Conservation (phyloP, 2,329 filamentous ascomycete genomes). For the Aspergillus ustus region DNA sequence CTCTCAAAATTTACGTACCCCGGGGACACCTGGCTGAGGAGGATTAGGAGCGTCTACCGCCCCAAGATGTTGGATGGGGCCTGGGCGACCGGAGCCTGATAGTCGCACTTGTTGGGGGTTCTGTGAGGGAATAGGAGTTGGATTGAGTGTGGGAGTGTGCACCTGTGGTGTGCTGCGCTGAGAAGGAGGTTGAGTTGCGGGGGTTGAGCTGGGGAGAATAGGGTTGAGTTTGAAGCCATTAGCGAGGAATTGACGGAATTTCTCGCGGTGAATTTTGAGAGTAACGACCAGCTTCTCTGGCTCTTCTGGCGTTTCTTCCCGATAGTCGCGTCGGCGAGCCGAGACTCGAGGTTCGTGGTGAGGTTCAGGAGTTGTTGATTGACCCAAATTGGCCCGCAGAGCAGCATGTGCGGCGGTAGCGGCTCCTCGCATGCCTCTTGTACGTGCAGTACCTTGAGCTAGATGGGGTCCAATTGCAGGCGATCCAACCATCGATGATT, state of each 20-base stretch:
- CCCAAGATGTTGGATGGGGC: slow-evolving; percentile 45
- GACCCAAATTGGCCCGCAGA: slow-evolving; percentile 73
- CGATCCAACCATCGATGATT: slow-evolving; percentile 78
- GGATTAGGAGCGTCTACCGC: slow-evolving; percentile 52
- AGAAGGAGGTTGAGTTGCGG: slow-evolving; percentile 48
- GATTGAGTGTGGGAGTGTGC: slow-evolving; percentile 55
- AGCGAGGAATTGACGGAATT: slow-evolving; percentile 68
- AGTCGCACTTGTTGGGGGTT: slow-evolving; percentile 36
- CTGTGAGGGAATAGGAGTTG: slow-evolving; percentile 55
- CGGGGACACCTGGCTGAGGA: slow-evolving; percentile 40
- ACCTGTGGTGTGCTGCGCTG: slow-evolving; percentile 53
- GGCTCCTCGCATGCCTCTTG: slow-evolving; percentile 85
- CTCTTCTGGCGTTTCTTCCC: slow-evolving; percentile 80
- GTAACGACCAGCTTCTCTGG: slow-evolving; percentile 72
- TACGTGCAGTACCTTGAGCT: slow-evolving; percentile 75
- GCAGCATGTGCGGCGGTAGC: slow-evolving; percentile 85
- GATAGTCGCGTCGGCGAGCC: slow-evolving; percentile 65
- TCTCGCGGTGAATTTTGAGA: slow-evolving; percentile 73
- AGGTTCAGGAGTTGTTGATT: slow-evolving; percentile 87
- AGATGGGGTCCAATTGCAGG: slow-evolving; percentile 74
- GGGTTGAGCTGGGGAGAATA: slow-evolving; percentile 47
- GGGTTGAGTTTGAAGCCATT: slow-evolving; percentile 46
- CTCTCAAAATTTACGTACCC: slow-evolving; percentile 12
- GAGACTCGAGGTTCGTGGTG: slow-evolving; percentile 74
- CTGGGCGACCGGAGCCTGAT: slow-evolving; percentile 29